Conservation (phyloP, 345 rosid genomes). For the Gossypium anomalum region DNA sequence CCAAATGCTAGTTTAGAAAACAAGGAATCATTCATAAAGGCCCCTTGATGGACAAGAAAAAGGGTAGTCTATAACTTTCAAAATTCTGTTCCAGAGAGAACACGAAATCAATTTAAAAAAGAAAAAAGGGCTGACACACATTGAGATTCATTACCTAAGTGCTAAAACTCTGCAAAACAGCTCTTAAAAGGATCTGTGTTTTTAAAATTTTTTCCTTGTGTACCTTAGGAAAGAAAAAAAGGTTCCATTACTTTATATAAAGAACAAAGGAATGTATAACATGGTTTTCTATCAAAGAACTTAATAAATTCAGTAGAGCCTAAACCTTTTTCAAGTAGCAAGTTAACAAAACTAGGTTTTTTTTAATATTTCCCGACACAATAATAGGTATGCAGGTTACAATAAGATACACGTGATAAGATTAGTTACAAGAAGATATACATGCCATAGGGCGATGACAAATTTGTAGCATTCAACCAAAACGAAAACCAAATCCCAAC, state of each 20-base stretch:
- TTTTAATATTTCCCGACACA: slow-evolving; percentile 23
- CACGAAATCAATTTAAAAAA: background rate
- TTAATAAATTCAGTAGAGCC: background rate
- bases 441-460: slow-evolving; percentile 92
- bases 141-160: background rate
- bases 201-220: background rate
- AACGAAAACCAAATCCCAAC: slow-evolving; percentile 64
- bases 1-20: background rate
- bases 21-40: background rate
- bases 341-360: background rate
- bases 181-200: background rate
- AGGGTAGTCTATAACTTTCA: background rate
- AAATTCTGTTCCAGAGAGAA: background rate
- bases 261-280: background rate
- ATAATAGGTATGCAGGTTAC: slow-evolving; percentile 74
- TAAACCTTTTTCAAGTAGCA: background rate
- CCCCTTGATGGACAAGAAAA: background rate
- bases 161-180: background rate
- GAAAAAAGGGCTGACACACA: background rate
- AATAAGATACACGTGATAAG: slow-evolving; percentile 63
- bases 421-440: slow-evolving; percentile 87
- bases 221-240: background rate
- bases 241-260: background rate
- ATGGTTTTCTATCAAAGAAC: background rate
- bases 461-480: slow-evolving; percentile 63